Evolutionary conservation across 495 filamentous ascomycete species (phyloP), one percentile per base, ranked within the genome.

Genomic region (Tuber aestivum): DNA sequence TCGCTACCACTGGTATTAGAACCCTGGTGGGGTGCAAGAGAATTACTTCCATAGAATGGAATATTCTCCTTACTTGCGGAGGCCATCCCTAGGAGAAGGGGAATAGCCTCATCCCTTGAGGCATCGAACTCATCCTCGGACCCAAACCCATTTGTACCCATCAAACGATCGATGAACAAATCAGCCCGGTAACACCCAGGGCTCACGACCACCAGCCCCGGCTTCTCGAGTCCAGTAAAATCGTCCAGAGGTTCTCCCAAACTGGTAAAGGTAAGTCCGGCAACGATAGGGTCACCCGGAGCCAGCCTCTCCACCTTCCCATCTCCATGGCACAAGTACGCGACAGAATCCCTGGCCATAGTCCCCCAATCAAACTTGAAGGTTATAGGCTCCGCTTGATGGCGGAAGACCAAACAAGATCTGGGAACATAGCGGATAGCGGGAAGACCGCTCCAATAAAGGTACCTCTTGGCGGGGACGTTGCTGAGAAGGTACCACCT

Each of bases 111-210:
- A 20, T 69, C 76, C 20, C 72, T 72, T 61, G 72, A 68, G 1
- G 70, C 18, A 77, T 78, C 0, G 76, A 72, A 56, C 74, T 48
- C 71, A 79, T 65, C 35, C 45, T 70, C 41, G 76, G 71, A 40
- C 68, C 40, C 76, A 32, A 44, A 79, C 72, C 76, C 27, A 61
- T 41, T 38, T 44, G 68, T 72, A 48, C 70, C 70, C 72, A 79
- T 79, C 37, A 79, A 41, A 42, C 61, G 70, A 56, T 75, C 77
- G 70, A 79, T 70, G 70, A 79, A 75, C 44, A 78, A 41, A 27
- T 79, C 76, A 37, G 76, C 78, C 72, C 73, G 42, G 41, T 70
- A 65, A 75, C 56, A 79, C n/a, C 78, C 72, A n/a, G 78, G 78
- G 68, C 78, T 79, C 45, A 79, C 38, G 14, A 72, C 72, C 65